These are phyloP conservation scores for Dryadomyces quercus-mongolicae DNA, from an alignment of 2,329 filamentous ascomycete species.

Conservation along the genomic window DNA sequence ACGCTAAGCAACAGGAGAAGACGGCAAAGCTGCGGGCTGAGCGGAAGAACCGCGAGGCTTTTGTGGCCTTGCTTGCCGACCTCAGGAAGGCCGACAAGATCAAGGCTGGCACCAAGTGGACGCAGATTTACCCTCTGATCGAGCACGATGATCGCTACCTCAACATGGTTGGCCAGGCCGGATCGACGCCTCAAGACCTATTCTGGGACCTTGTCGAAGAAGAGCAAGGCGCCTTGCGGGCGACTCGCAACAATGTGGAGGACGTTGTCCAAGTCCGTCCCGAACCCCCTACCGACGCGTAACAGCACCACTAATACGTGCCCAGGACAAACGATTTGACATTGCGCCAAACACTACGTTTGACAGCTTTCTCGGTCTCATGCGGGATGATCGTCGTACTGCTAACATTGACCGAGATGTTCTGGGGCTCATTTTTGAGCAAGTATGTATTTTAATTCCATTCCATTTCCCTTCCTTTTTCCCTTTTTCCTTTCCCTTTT, in stretches of 20 bases:
- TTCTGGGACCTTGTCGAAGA: slow-evolving; percentile 96
- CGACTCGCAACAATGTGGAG: slow-evolving; percentile 68
- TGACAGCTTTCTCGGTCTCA: slow-evolving; percentile 73
- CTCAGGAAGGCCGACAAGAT: slow-evolving; percentile 67
- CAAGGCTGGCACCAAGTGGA: slow-evolving; percentile 86
- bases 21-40: slow-evolving; percentile 68
- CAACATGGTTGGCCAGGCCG: slow-evolving; percentile 70
- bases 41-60: slow-evolving; percentile 76
- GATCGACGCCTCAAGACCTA: slow-evolving; percentile 77
- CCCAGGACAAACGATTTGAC: slow-evolving; percentile 80
- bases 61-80: slow-evolving; percentile 61
- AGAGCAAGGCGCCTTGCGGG: slow-evolving; percentile 77
- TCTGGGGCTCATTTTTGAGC: slow-evolving; percentile 71
- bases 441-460: slow-evolving; percentile 37
- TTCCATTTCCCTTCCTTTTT: neutral
- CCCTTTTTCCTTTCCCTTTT: neutral
- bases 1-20: slow-evolving; percentile 79
- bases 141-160: slow-evolving; percentile 72
- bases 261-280: slow-evolving; percentile 41
- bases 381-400: slow-evolving; percentile 80
- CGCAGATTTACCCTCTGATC: slow-evolving; percentile 61
- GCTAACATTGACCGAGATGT: slow-evolving; percentile 74
- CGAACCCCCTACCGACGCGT: too few species aligned
- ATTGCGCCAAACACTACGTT: slow-evolving; percentile 76
- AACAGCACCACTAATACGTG: neutral